Percentiles rank a stretch among this genome's conserved stretches.
Evolutionary conservation across 345 rosid genomes (phyloP).

Genomic region (Sisymbrium irio): DNA sequence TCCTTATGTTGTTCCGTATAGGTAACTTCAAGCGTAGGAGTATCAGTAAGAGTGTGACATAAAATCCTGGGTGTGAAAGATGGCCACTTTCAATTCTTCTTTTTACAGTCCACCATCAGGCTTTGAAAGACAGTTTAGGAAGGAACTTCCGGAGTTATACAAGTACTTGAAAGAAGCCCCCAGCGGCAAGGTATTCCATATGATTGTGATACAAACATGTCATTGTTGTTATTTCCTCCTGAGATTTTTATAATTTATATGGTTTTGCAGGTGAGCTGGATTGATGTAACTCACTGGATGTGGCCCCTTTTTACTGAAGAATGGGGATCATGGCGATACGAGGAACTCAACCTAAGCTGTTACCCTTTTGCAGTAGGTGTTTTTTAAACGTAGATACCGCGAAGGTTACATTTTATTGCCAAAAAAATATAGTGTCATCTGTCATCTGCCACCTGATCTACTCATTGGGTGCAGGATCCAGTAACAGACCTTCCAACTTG

Average conservation of each 20-base stretch:
- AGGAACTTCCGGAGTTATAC: constrained; percentile 58
- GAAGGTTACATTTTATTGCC: background rate
- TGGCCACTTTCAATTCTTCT: constrained; percentile 4
- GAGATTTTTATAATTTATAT: background rate
- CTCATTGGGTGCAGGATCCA: constrained; percentile 66
- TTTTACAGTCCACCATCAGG: constrained; percentile 71
- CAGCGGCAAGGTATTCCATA: constrained; percentile 48
- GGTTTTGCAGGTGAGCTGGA: constrained; percentile 66
- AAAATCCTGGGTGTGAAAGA: background rate
- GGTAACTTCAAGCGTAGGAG: constrained; percentile 50
- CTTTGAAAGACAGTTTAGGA: constrained; percentile 61
- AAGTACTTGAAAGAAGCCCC: constrained; percentile 72
- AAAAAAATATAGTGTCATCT: background rate
- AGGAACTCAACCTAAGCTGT: constrained; percentile 68
- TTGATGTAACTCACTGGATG: constrained; percentile 92
- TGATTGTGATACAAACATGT: constrained; percentile 6
- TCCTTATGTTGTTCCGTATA: constrained; percentile 93
- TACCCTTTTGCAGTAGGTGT: constrained; percentile 71
- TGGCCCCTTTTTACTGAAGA: constrained; percentile 86
- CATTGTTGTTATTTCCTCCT: background rate
- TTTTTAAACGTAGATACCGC: background rate
- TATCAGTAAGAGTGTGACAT: background rate
- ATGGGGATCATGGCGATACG: constrained; percentile 82
- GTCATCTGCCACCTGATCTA: background rate
- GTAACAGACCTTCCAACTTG: constrained; percentile 77